These are phyloP conservation scores for Colletotrichum orbiculare DNA, from an alignment of 2,329 filamentous ascomycete genomes.

Conservation along the genomic window DNA sequence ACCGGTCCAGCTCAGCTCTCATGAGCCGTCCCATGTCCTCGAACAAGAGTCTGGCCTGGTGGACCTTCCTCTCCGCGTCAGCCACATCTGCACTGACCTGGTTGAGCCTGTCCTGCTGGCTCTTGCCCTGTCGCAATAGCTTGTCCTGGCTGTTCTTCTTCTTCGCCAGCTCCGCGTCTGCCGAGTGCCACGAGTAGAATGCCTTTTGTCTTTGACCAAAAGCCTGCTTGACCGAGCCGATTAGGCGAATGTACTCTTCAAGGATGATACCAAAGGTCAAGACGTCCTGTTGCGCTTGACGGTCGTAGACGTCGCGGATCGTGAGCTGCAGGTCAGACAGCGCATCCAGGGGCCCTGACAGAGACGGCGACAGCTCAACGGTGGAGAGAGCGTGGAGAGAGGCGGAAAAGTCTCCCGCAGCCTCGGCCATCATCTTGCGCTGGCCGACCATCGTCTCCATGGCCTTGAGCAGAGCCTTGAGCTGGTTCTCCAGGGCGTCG, in stretches of 20 bases:
- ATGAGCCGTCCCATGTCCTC: constrained; percentile 98
- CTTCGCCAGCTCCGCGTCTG: constrained; percentile 91
- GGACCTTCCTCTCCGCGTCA: constrained; percentile 93
- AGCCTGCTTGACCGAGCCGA: constrained; percentile 93
- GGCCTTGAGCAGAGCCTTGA: constrained; percentile 90
- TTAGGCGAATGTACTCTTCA: constrained; percentile 96
- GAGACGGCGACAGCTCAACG: constrained; percentile 88
- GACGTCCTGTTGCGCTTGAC: constrained; percentile 96
- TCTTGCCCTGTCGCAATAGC: constrained; percentile 91
- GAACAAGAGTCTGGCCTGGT: constrained; percentile 89
- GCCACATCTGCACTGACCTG: constrained; percentile 92
- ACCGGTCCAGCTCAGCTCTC: constrained; percentile 89
- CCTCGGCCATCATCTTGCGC: constrained; percentile 92
- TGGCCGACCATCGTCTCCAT: constrained; percentile 94
- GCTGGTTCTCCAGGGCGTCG: constrained; percentile 90
- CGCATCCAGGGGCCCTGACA: constrained; percentile 90
- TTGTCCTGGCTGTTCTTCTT: constrained; percentile 92
- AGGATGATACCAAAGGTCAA: constrained; percentile 97
- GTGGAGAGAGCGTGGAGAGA: constrained; percentile 93
- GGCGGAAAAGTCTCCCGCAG: constrained; percentile 91
- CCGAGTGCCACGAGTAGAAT: constrained; percentile 92
- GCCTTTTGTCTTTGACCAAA: constrained; percentile 95
- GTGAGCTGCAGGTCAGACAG: constrained; percentile 94
- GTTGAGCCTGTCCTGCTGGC: constrained; percentile 93
- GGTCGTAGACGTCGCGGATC: constrained; percentile 94